Evolutionary conservation across 768 basidiomycete species (phyloP).

Genomic region (Gymnopilus dilepis): DNA sequence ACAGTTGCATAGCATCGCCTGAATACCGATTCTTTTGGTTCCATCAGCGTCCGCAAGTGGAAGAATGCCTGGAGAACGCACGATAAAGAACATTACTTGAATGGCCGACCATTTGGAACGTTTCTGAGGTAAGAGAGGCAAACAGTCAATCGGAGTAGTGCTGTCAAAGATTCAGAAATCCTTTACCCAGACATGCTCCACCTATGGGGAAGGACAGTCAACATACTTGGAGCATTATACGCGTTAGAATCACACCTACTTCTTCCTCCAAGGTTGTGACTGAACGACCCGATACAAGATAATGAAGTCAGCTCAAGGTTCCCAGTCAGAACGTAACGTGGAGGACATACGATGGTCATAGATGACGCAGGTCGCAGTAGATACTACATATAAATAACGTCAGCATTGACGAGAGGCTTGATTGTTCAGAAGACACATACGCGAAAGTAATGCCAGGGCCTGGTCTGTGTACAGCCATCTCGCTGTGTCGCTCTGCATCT

Average conservation of each 20-base stretch:
- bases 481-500: background rate
- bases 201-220: background rate
- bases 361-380: slow-evolving; percentile 2
- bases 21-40: background rate
- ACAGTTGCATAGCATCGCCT: slow-evolving; percentile 1
- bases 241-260: background rate
- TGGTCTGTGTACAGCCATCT: slow-evolving; percentile 1
- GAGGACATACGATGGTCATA: slow-evolving; percentile 3
- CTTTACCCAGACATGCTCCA: background rate
- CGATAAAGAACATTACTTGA: slow-evolving; percentile 1
- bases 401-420: background rate
- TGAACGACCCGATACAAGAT: too few species aligned
- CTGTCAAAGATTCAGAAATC: background rate
- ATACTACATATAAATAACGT: background rate
- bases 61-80: background rate
- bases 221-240: too few species aligned
- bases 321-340: too few species aligned
- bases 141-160: background rate
- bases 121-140: background rate
- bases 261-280: background rate
- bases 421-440: background rate
- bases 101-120: slow-evolving; percentile 1
- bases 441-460: background rate
- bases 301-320: too few species aligned
- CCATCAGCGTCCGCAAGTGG: background rate